Evolutionary conservation across 2,329 filamentous ascomycete species (phyloP), one percentile per base, ranked within the genome.

Genomic region (Talaromyces sp.): DNA sequence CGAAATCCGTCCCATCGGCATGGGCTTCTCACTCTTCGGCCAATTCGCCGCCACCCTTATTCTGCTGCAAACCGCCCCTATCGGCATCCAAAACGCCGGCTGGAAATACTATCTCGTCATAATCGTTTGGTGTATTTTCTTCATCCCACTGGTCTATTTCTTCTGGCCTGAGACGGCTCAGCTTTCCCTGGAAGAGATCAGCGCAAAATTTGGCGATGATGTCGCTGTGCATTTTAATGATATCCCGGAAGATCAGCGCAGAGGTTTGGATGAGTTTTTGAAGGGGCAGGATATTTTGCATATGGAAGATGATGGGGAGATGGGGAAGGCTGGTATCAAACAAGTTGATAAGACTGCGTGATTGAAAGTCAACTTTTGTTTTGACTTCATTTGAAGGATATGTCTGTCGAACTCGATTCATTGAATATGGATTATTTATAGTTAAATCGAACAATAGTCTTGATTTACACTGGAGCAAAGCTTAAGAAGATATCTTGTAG

Each of bases 101-200:
- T 84, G 82, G 82, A 83, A 82, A 70, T 84, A 82, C 69, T 83
- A 82, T 65, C 75, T 84, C 0, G 76, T 84, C 29, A 78, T 83
- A 36, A 81, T 83, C 31, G 73, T 73, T 59, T 82, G 80, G 79
- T 81, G 76, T 29, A 72, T 71, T 34, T 69, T 79, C 59, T 80
- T 80, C 65, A 75, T 81, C 67, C 80, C 80, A 31, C 66, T 78
- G 17, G 76, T 80, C 53, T 82, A 81, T 70, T 78, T 81, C 69
- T 82, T 76, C 71, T 81, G 74, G 69, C 79, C 79, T 1, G 79
- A 81, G 67, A 81, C 79, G 3, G 78, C 78, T 2, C 73, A 73
- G 13, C 70, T 82, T 47, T 79, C 79, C 0, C 71, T 83, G 10
- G 82, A 83, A 65, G 81, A 83, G 67, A 79, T 83, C 27, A 78